A percentile compares a stretch with the other conserved stretches of the same genome.
phyloP scores from a whole-genome alignment of 805 yeast genomes.

The Starmerella gropengiesseri region DNA sequence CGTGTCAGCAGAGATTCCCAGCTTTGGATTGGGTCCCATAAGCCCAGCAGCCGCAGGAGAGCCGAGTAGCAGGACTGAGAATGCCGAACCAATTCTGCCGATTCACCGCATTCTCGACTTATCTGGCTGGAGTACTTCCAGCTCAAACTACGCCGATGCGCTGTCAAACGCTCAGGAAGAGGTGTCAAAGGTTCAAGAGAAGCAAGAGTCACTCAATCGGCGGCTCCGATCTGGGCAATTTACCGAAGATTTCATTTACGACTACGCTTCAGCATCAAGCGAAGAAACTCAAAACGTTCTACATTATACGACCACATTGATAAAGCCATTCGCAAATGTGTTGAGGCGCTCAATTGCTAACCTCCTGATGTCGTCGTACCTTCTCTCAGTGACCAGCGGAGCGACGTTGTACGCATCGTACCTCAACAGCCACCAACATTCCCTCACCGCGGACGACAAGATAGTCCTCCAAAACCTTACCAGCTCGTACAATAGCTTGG shows the following conservation, averaged over 20 bases:
- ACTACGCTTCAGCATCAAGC: slow-evolving; percentile 1
- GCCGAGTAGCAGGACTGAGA: no score
- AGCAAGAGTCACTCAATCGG: slow-evolving; percentile 11
- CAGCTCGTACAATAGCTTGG: neutral
- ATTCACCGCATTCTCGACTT: no score
- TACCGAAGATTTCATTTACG: slow-evolving; percentile 4
- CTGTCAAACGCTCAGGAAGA: neutral
- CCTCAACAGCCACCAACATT: neutral
- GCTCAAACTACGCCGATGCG: neutral
- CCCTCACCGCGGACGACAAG: neutral
- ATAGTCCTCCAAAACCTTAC: neutral
- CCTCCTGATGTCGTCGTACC: slow-evolving; percentile 8
- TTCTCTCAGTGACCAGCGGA: slow-evolving; percentile 9
- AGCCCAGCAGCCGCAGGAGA: no score
- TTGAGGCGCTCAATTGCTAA: slow-evolving; percentile 6
- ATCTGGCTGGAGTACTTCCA: no score
- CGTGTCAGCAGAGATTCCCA: no score
- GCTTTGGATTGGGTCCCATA: no score
- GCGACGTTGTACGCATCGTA: slow-evolving; percentile 3
- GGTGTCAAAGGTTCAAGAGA: slow-evolving; percentile 4
- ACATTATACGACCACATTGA: neutral
- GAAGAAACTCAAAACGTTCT: neutral
- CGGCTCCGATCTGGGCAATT: slow-evolving; percentile 8
- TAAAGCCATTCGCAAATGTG: slow-evolving; percentile 5
- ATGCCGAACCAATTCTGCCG: no score